Conservation (phyloP, 208 protist genomes). For the Leishmania martiniquensis region DNA sequence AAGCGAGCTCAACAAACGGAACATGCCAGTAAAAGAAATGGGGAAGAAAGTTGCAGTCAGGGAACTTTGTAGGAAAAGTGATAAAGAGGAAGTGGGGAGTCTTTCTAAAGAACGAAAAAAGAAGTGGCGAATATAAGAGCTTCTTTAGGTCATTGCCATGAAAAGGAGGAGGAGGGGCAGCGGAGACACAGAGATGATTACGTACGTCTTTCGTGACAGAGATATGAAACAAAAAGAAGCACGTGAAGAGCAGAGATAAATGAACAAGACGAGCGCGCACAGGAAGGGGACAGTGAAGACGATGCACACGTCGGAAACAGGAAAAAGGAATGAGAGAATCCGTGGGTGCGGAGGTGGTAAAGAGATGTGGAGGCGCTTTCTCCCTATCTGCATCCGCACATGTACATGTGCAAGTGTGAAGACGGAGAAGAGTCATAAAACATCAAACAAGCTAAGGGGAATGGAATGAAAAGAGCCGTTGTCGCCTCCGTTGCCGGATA, state of each 20-base stretch:
- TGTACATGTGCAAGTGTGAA: not conserved
- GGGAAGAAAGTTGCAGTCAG: not conserved
- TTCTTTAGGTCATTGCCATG: not conserved
- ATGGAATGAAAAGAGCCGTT: not conserved
- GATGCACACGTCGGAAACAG: no score
- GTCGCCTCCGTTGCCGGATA: conserved; percentile 34
- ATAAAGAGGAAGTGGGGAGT: not conserved
- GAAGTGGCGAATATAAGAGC: not conserved
- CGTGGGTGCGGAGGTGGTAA: not conserved
- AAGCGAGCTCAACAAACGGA: not conserved
- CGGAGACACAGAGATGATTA: not conserved
- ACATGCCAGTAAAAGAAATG: no score
- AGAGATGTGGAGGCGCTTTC: not conserved
- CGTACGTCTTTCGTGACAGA: not conserved
- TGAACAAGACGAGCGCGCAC: not conserved
- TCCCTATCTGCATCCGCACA: not conserved
- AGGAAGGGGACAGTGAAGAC: not conserved
- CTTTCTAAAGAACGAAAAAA: not conserved
- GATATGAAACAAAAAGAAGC: conserved; percentile 1
- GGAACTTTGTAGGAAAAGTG: not conserved
- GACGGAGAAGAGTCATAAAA: not conserved
- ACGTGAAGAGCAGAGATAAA: conserved; percentile 1
- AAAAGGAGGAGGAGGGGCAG: not conserved
- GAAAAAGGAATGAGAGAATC: conserved; percentile 4
- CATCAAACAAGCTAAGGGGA: not conserved